Evolutionary conservation across 1,139 yeast genomes (phyloP), one percentile per base, ranked within the genome.

Genomic region (Cylindricascospora bacillispora): DNA sequence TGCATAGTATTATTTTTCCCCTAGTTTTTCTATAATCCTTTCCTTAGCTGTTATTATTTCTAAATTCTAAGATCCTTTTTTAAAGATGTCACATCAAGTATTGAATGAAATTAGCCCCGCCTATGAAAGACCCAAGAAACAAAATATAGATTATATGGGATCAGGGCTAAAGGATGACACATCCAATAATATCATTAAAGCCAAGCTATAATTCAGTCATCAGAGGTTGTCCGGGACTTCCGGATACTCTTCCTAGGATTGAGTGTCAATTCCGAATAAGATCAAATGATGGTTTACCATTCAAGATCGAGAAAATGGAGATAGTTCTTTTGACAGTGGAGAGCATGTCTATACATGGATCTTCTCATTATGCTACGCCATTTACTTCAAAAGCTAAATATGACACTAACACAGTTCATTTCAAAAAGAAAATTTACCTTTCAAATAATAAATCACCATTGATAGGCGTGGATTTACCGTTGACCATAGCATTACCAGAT

Each of bases 251-350:
- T 43, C 60, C 61, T 31, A 43, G 69, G 37, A 37, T 48, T 1
- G 52, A 49, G 25, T 47, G 54, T 25, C 54, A 49, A 35, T 35
- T 55, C 4, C 43, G 56, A 30, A 39, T 54, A n/a, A 41, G 56
- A 34, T 49, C 59, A 3, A 53, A 43, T 27, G 47, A 52, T 30
- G 54, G 94, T 42, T 75, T 70, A 2, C 93, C 94, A 49, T 81
- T 82, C 39, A 76, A 67, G 23, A 81, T 70, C 13, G 93, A 74
- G 13, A 82, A 63, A 24, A 80, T 73, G 0, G 77, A 59, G n/a
- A 47, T 54, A 1, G 30, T 49, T 37, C 29, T 66, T n/a, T 45
- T 45, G 26, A 51, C 54, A 1, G 37, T 47, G 1, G 59, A 54
- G 27, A 30, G 21, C 21, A 7, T 18, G 10, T 11, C 40, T 10